A percentile compares a stretch with the other conserved stretches of the same genome.
Evolutionary conservation across 805 yeast genomes (phyloP).

Genomic region (Diddensiella transvaalensis): DNA sequence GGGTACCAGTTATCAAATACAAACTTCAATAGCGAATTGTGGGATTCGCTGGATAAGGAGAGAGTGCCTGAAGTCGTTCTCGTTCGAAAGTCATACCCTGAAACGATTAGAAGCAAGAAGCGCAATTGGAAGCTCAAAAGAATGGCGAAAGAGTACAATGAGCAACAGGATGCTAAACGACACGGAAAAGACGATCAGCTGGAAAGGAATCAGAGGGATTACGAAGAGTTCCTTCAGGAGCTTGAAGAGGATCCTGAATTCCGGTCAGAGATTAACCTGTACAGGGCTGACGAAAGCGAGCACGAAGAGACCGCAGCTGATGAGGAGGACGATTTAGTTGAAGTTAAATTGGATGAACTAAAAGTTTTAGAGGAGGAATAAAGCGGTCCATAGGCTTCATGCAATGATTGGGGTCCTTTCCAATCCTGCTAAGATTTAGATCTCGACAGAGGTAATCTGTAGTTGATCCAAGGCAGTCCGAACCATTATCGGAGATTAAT

Average conservation of each 20-base stretch:
- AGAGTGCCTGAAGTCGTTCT: constrained; percentile 80
- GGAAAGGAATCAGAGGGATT: constrained; percentile 55
- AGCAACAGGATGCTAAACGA: constrained; percentile 57
- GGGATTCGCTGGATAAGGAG: constrained; percentile 63
- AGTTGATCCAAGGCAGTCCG: too few species aligned
- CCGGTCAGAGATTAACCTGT: constrained; percentile 75
- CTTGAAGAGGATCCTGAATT: constrained; percentile 27
- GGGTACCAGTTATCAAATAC: constrained; percentile 85
- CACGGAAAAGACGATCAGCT: constrained; percentile 82
- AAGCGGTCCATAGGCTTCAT: too few species aligned
- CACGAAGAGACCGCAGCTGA: constrained; percentile 15
- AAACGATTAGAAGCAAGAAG: constrained; percentile 13
- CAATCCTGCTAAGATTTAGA: too few species aligned
- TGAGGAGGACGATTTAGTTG: constrained; percentile 19
- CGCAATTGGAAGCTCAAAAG: constrained; percentile 58
- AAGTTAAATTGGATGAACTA: constrained; percentile 14
- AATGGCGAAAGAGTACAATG: constrained; percentile 95
- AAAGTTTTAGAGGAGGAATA: constrained; percentile 10
- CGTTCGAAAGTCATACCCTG: constrained; percentile 39
- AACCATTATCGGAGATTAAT: too few species aligned
- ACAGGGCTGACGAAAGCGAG: constrained; percentile 35
- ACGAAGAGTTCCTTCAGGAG: constrained; percentile 25
- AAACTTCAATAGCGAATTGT: constrained; percentile 82
- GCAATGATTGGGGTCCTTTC: too few species aligned
- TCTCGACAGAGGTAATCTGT: too few species aligned